Evolutionary conservation across 2,329 filamentous ascomycete genomes (phyloP), one percentile per base, ranked within the genome.

Genomic region (Trichoderma semiorbis): DNA sequence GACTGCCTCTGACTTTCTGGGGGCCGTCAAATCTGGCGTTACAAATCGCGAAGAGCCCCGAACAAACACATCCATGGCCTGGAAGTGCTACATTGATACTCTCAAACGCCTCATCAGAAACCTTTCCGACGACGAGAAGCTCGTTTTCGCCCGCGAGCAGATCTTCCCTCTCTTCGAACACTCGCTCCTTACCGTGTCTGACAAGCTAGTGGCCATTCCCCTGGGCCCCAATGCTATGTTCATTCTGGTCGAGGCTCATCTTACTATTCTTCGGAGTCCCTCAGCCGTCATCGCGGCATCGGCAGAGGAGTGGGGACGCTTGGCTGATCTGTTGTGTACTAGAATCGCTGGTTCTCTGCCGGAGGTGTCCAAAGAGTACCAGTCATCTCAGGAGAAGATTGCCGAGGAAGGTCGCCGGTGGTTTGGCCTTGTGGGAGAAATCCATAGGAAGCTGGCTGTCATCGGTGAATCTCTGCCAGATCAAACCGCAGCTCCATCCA

Each of bases 341-440:
- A 86, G 88, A 47, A 90, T 97, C 71, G 90, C 90, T 69, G 88
- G 89, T 7, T 97, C 94, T 0, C 86, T 93, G 6, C 94, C 95
- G 1, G 94, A 95, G 78, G 90, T 95, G 70, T 94, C 94, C 0
- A 91, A 91, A 73, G 92, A 94, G 21, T 93, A 93, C 75, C 86
- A 88, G 30, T 85, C 86, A 55, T 97, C 93, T 0, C 94, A 97
- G 78, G 86, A 89, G 65, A 84, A 85, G 53, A 85, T 97, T 30
- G 88, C 89, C 11, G 85, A 90, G 7, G 88, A 92, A 76, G 90
- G 91, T 0, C 84, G 85, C 60, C 90, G 92, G 0, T 93, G 93
- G 82, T 91, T 92, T 73, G 82, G 86, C 2, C 80, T 94, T 11
- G 84, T 84, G 0, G 84, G 84, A 1, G 81, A 83, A 24, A 80